Evolutionary conservation across 106 monocot species (phyloP).

Genomic region (Alisma plantagoaquatica): DNA sequence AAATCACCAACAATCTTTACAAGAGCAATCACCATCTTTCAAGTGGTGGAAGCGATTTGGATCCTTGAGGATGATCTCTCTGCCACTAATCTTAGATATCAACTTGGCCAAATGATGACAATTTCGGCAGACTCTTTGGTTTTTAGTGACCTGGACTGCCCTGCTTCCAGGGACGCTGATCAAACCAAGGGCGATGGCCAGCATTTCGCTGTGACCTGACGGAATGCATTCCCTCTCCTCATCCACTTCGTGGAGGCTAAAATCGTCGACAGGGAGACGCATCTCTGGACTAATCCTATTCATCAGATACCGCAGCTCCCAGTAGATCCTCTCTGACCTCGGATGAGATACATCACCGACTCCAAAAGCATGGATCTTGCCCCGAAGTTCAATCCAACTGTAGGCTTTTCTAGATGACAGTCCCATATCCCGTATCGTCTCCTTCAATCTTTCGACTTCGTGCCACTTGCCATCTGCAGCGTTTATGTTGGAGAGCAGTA

Average conservation of each 20-base stretch:
- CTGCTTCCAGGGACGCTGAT: constrained; percentile 17
- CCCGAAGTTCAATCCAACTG: constrained; percentile 49
- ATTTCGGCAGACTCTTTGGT: constrained; percentile 34
- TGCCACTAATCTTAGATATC: constrained; percentile 19
- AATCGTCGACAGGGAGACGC: constrained; percentile 15
- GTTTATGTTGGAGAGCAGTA: constrained; percentile 28
- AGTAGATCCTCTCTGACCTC: constrained; percentile 38
- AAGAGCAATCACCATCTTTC: constrained; percentile 30
- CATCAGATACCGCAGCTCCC: constrained; percentile 31
- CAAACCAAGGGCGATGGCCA: constrained; percentile 51
- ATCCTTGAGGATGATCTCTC: constrained; percentile 34
- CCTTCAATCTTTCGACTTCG: constrained; percentile 17
- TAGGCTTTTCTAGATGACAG: constrained; percentile 31
- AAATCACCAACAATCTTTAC: constrained; percentile 29
- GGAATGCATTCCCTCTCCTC: constrained; percentile 47
- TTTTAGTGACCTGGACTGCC: constrained; percentile 33
- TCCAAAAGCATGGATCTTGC: constrained; percentile 48
- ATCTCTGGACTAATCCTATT: constrained; percentile 15
- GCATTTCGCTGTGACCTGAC: constrained; percentile 44
- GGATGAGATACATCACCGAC: constrained; percentile 54
- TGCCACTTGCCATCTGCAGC: constrained; percentile 25
- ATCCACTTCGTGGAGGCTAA: constrained; percentile 53
- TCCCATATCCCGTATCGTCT: constrained; percentile 45
- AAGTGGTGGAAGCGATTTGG: constrained; percentile 33
- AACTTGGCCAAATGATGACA: constrained; percentile 41